A percentile compares a stretch with the other conserved stretches of the same genome.
phyloP scores from a whole-genome alignment of 2,329 filamentous ascomycete genomes.

The Clonostachys rhizophaga region DNA sequence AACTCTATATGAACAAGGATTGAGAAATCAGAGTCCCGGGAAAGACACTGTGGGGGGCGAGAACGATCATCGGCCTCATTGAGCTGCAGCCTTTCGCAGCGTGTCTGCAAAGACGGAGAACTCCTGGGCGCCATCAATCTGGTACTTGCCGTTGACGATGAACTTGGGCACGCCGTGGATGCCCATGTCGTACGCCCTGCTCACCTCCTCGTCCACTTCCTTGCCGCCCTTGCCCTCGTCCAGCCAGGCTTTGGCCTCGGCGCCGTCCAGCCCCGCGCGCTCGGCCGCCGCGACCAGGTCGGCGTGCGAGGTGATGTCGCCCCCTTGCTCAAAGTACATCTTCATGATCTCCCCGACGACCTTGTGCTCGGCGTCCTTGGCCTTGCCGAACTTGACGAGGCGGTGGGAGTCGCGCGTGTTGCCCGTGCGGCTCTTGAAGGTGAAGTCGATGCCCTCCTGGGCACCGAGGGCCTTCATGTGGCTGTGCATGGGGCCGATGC shows the following conservation, averaged over 20 bases:
- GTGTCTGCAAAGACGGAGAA: conserved; percentile 60
- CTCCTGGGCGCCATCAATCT: conserved; percentile 70
- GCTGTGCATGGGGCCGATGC: conserved; percentile 49
- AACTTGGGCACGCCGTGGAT: conserved; percentile 72
- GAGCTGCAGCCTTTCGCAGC: conserved; percentile 47
- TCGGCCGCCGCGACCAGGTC: conserved; percentile 47
- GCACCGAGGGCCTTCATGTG: conserved; percentile 55
- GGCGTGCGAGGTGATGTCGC: conserved; percentile 55
- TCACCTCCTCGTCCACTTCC: conserved; percentile 53
- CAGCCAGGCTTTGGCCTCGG: conserved; percentile 49
- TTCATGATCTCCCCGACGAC: conserved; percentile 61
- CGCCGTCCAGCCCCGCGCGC: conserved; percentile 46
- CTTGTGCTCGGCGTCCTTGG: conserved; percentile 43
- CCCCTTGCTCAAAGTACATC: conserved; percentile 60
- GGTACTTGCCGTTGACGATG: conserved; percentile 62
- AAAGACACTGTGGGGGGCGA: too few species aligned
- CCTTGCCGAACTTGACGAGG: conserved; percentile 64
- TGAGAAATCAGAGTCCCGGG: too few species aligned
- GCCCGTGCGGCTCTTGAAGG: conserved; percentile 65
- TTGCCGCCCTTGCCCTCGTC: conserved; percentile 46
- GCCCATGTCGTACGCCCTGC: conserved; percentile 41
- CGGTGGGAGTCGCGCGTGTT: conserved; percentile 78
- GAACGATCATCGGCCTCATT: too few species aligned
- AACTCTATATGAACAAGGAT: conserved; percentile 1
- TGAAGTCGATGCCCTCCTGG: conserved; percentile 68